Evolutionary conservation across 2,329 filamentous ascomycete species (phyloP).

Genomic region (Penicillium hordei): DNA sequence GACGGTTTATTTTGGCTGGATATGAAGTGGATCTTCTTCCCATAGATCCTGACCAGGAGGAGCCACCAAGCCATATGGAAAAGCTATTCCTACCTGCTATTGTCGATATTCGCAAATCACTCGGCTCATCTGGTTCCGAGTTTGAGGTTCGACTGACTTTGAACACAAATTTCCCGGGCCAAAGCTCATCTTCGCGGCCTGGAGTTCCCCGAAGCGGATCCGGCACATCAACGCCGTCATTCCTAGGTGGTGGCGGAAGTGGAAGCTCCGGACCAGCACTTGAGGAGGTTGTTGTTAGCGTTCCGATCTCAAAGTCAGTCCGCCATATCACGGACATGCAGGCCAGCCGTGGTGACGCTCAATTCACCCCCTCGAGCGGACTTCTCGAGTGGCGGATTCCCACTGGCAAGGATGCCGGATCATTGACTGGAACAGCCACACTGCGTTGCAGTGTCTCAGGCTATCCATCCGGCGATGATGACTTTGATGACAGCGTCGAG

Average conservation of each 20-base stretch:
- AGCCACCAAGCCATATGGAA: slow-evolving; percentile 54
- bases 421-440: slow-evolving; percentile 66
- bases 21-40: slow-evolving; percentile 93
- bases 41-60: slow-evolving; percentile 59
- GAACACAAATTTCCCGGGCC: slow-evolving; percentile 63
- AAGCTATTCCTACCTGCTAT: slow-evolving; percentile 78
- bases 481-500: slow-evolving; percentile 46
- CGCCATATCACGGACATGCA: slow-evolving; percentile 81
- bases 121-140: slow-evolving; percentile 73
- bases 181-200: slow-evolving; percentile 42
- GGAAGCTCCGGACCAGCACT: slow-evolving; percentile 62
- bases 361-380: slow-evolving; percentile 71
- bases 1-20: slow-evolving; percentile 85
- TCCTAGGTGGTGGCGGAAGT: slow-evolving; percentile 53
- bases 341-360: slow-evolving; percentile 77
- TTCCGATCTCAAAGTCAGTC: slow-evolving; percentile 76
- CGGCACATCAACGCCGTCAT: slow-evolving; percentile 50
- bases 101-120: slow-evolving; percentile 75
- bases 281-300: slow-evolving; percentile 73
- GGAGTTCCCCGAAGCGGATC: slow-evolving; percentile 43
- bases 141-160: slow-evolving; percentile 83
- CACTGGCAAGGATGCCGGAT: slow-evolving; percentile 67
- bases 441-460: slow-evolving; percentile 81
- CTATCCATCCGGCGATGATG: slow-evolving; percentile 50
- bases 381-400: slow-evolving; percentile 80